phyloP scores from a whole-genome alignment of 805 yeast species.

The Saturnispora ahearnii region DNA sequence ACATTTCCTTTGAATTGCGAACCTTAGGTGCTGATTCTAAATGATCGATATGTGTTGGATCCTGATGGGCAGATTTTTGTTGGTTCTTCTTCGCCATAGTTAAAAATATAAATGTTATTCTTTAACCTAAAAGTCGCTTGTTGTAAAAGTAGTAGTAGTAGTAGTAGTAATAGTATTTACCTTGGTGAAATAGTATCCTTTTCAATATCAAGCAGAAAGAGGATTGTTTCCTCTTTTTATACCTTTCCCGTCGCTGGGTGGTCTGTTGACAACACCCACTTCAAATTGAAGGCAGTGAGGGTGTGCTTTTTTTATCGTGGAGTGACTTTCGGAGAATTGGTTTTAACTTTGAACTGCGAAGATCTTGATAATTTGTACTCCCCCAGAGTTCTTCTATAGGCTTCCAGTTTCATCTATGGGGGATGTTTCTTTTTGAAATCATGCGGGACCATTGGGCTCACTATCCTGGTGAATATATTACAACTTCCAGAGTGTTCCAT shows the following conservation, averaged over 20 bases:
- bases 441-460: too few species aligned
- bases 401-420: too few species aligned
- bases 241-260: neutral
- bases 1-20: conserved; percentile 24
- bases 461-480: too few species aligned
- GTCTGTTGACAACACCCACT: too few species aligned
- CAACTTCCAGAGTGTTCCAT: too few species aligned
- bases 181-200: neutral
- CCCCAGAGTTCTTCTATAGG: too few species aligned
- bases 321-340: neutral
- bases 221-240: neutral
- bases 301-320: neutral
- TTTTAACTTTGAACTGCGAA: neutral
- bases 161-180: neutral
- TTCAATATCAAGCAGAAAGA: neutral
- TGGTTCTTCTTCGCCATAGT: conserved; percentile 21
- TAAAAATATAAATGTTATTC: too few species aligned
- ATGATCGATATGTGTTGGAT: conserved; percentile 27
- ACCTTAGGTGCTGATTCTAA: conserved; percentile 22
- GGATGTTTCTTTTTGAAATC: too few species aligned
- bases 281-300: too few species aligned
- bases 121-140: too few species aligned
- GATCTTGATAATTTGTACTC: too few species aligned
- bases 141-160: conserved; percentile 1
- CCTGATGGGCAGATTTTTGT: conserved; percentile 13